Conservation (phyloP, 495 filamentous ascomycete species). For the Daldinia bambusicola region DNA sequence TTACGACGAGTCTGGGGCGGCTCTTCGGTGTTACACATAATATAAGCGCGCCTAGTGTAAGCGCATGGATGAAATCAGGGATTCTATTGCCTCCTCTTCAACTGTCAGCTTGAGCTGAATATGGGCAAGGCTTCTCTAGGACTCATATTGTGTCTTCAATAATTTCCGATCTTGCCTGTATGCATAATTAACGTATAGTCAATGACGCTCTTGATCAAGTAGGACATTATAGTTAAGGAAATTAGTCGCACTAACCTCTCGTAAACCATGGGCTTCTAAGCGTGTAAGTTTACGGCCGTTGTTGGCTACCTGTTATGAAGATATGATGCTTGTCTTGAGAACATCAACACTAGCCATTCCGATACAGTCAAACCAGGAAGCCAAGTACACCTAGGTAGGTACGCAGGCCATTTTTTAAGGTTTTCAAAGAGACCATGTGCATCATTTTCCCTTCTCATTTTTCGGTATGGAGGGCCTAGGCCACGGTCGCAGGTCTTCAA, state of each 20-base stretch:
- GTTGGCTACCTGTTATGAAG: neutral
- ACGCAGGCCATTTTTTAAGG: no score
- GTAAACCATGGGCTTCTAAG: neutral
- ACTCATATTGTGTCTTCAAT: no score
- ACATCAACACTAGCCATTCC: no score
- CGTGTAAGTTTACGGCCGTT: slow-evolving; percentile 6
- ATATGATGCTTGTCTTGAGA: no score
- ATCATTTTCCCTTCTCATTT: neutral
- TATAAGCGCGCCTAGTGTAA: slow-evolving; percentile 17
- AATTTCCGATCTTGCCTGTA: neutral
- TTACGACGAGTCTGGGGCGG: slow-evolving; percentile 10
- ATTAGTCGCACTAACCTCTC: neutral
- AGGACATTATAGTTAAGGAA: neutral
- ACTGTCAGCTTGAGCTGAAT: neutral
- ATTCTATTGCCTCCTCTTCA: neutral
- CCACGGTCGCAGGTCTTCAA: neutral
- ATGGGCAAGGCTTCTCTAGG: neutral
- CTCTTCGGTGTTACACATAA: slow-evolving; percentile 13
- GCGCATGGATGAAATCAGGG: neutral
- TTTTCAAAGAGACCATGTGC: no score
- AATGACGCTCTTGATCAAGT: neutral
- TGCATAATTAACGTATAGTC: no score
- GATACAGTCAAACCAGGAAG: neutral
- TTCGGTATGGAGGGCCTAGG: neutral
- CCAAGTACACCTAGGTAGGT: neutral